Evolutionary conservation across 2,329 filamentous ascomycete genomes (phyloP).

Genomic region (Trichoderma guizhouense): DNA sequence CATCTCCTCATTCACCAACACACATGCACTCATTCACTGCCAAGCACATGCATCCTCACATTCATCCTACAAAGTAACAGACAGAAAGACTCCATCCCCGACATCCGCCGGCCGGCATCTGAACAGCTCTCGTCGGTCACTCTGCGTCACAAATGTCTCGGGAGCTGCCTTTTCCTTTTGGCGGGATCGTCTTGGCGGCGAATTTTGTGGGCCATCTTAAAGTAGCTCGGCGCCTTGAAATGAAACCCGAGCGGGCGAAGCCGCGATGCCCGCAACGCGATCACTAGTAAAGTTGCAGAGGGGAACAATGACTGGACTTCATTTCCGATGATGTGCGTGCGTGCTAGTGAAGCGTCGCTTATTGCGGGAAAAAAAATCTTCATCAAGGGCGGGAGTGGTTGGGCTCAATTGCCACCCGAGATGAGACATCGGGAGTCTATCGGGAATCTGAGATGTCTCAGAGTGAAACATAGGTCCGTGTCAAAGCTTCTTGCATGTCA

Average conservation of each 20-base stretch:
- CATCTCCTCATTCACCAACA: not conserved
- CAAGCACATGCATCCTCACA: not conserved
- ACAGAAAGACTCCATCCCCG: not conserved
- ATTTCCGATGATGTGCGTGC: not conserved
- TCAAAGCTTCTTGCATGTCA: not conserved
- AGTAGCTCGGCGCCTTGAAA: conserved; percentile 7
- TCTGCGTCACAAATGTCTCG: not conserved
- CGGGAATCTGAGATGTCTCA: not conserved
- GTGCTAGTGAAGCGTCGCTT: not conserved
- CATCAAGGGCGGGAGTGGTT: not conserved
- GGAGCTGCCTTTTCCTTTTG: not conserved
- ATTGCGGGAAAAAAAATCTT: not conserved
- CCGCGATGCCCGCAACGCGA: not conserved
- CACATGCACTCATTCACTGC: not conserved
- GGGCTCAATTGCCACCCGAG: not conserved
- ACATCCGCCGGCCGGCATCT: not conserved
- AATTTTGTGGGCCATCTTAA: not conserved
- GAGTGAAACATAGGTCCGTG: not conserved
- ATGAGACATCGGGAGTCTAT: not conserved
- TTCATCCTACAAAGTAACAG: not conserved
- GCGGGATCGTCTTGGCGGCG: not conserved
- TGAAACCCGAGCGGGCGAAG: conserved; percentile 1
- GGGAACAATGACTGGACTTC: not conserved
- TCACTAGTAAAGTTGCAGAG: not conserved
- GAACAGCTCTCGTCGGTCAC: not conserved